These are phyloP conservation scores for Phaffomyces opuntiae DNA, from an alignment of 805 yeast genomes.

Conservation along the genomic window DNA sequence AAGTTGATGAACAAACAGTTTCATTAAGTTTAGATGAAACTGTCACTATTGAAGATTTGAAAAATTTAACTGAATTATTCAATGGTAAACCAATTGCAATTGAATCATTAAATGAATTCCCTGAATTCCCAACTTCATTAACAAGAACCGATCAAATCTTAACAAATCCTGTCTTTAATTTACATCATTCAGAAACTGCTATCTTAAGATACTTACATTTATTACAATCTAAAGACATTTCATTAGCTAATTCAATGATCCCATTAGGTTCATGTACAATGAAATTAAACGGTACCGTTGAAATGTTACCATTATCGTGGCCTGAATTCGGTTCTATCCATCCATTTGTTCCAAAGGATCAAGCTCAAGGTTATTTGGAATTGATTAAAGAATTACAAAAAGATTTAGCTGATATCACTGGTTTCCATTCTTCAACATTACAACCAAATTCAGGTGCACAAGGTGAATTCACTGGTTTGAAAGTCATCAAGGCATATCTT, in stretches of 20 bases:
- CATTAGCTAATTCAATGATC: slow-evolving; percentile 94
- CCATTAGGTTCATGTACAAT: slow-evolving; percentile 97
- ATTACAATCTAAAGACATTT: slow-evolving; percentile 81
- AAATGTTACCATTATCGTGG: slow-evolving; percentile 91
- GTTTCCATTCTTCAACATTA: slow-evolving; percentile 81
- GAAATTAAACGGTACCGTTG: slow-evolving; percentile 93
- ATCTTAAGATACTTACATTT: slow-evolving; percentile 85
- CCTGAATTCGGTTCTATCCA: slow-evolving; percentile 86
- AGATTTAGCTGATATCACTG: slow-evolving; percentile 88
- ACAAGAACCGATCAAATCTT: slow-evolving; percentile 55
- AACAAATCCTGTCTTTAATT: slow-evolving; percentile 71
- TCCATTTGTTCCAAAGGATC: slow-evolving; percentile 87
- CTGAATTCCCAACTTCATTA: slow-evolving; percentile 42
- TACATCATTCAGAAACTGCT: slow-evolving; percentile 90
- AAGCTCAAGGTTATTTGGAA: slow-evolving; percentile 81
- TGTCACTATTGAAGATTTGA: slow-evolving; percentile 55
- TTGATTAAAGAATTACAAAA: slow-evolving; percentile 69
- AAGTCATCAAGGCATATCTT: slow-evolving; percentile 76
- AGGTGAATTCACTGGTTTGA: slow-evolving; percentile 93
- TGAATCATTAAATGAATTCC: slow-evolving; percentile 30
- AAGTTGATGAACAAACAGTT: slow-evolving; percentile 51
- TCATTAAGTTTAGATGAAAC: slow-evolving; percentile 92
- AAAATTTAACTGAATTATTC: slow-evolving; percentile 52
- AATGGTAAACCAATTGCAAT: slow-evolving; percentile 30
- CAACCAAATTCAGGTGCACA: slow-evolving; percentile 99